Conservation (phyloP, 1,284 basidiomycete genomes). For the Phylloboletellus chloephorus region DNA sequence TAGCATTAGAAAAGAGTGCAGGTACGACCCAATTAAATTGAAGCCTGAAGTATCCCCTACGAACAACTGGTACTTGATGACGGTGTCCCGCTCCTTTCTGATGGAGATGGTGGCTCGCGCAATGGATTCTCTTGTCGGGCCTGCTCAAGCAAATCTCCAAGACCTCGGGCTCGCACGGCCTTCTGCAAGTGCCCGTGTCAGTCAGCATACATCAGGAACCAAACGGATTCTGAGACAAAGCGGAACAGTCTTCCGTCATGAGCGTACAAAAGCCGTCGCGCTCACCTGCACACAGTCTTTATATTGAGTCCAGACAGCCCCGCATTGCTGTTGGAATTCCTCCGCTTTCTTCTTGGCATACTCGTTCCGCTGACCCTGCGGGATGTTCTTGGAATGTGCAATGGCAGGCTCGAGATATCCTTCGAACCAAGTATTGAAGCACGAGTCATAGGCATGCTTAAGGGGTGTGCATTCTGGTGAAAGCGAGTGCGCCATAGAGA, state of each 20-base stretch:
- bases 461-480: slow-evolving; percentile 82
- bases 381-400: slow-evolving; percentile 38
- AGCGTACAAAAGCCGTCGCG: background rate
- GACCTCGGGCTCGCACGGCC: slow-evolving; percentile 75
- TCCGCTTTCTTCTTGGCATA: slow-evolving; percentile 57
- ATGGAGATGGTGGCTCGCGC: slow-evolving; percentile 39
- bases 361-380: slow-evolving; percentile 36
- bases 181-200: slow-evolving; percentile 44
- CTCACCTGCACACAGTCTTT: slow-evolving; percentile 71
- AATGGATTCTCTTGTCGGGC: slow-evolving; percentile 81
- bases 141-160: slow-evolving; percentile 72
- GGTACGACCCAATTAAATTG: background rate
- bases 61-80: slow-evolving; percentile 17
- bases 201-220: background rate
- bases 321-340: slow-evolving; percentile 81
- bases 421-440: slow-evolving; percentile 96
- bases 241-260: background rate
- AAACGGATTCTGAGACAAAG: background rate
- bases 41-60: background rate
- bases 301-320: slow-evolving; percentile 75
- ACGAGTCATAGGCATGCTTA: slow-evolving; percentile 86
- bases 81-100: slow-evolving; percentile 13
- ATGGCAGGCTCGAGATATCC: slow-evolving; percentile 84
- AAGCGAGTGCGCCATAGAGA: slow-evolving; percentile 63
- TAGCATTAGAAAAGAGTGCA: background rate